These are phyloP conservation scores for Geranomyces variabilis DNA, from an alignment of 192 early-diverging fungal genomes.

Conservation along the genomic window DNA sequence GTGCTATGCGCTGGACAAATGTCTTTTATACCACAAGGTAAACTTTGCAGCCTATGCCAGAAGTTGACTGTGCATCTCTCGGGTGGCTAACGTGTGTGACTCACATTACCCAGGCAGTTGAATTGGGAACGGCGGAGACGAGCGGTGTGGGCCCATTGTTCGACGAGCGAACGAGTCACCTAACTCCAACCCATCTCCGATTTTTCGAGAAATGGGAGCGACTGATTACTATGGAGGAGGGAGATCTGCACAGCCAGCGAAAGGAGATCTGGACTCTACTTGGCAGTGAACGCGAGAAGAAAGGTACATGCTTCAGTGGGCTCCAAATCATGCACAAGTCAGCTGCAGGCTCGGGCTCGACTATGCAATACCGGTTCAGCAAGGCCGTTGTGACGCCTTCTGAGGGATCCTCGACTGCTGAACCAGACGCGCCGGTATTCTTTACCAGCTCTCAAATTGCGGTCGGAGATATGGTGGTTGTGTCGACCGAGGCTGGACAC, in stretches of 20 bases:
- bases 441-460: conserved; percentile 55
- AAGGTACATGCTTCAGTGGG: conserved; percentile 34
- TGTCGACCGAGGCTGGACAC: conserved; percentile 76
- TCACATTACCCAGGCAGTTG: conserved; percentile 49
- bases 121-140: conserved; percentile 58
- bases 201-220: conserved; percentile 83
- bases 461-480: conserved; percentile 78
- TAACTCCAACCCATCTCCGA: conserved; percentile 57
- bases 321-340: conserved; percentile 22
- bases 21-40: conserved; percentile 70
- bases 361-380: conserved; percentile 33
- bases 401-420: not conserved
- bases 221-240: conserved; percentile 76
- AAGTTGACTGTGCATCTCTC: not conserved
- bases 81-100: not conserved
- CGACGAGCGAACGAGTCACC: conserved; percentile 61
- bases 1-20: conserved; percentile 69
- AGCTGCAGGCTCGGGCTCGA: not conserved
- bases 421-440: conserved; percentile 7
- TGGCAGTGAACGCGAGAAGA: conserved; percentile 37
- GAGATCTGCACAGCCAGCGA: conserved; percentile 44
- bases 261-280: conserved; percentile 53
- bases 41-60: not conserved
- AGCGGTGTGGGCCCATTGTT: conserved; percentile 67
- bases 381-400: conserved; percentile 1